Evolutionary conservation across 2,329 filamentous ascomycete species (phyloP).

Genomic region (Aspergillus flavus): DNA sequence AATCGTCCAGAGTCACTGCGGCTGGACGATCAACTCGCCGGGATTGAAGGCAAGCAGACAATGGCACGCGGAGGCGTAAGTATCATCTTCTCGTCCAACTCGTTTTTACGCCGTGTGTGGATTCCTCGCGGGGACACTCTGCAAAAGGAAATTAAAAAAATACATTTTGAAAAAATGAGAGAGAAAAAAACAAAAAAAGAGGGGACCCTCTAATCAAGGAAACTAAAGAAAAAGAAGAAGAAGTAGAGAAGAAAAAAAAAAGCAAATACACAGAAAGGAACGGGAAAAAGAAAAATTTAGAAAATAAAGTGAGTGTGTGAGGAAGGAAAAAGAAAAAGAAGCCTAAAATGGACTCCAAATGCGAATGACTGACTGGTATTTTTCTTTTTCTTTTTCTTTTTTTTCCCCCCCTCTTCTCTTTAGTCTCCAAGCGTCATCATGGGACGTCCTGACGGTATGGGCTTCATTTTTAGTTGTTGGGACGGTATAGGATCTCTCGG

Average conservation of each 20-base stretch:
- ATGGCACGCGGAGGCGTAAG: conserved; percentile 5
- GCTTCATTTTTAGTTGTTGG: background rate
- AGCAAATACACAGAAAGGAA: background rate
- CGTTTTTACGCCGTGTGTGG: background rate
- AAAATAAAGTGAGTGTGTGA: background rate
- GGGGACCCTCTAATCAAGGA: background rate
- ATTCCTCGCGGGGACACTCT: conserved; percentile 1
- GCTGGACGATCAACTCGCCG: conserved; percentile 3
- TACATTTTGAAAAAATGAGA: background rate
- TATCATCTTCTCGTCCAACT: conserved; percentile 7
- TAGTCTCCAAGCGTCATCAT: conserved; percentile 2
- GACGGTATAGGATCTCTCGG: background rate
- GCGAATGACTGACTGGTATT: background rate
- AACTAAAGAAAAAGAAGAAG: background rate
- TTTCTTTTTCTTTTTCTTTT: background rate
- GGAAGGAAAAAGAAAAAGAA: conserved; percentile 4
- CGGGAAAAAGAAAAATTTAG: background rate
- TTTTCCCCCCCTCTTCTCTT: background rate
- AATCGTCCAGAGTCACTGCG: background rate
- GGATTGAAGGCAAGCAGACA: conserved; percentile 2
- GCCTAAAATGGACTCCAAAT: background rate
- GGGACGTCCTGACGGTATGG: background rate
- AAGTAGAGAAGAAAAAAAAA: background rate
- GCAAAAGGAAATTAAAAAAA: background rate
- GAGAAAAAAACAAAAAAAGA: background rate